Evolutionary conservation across 768 basidiomycete species (phyloP).

Genomic region (Lepiota subincarnata): DNA sequence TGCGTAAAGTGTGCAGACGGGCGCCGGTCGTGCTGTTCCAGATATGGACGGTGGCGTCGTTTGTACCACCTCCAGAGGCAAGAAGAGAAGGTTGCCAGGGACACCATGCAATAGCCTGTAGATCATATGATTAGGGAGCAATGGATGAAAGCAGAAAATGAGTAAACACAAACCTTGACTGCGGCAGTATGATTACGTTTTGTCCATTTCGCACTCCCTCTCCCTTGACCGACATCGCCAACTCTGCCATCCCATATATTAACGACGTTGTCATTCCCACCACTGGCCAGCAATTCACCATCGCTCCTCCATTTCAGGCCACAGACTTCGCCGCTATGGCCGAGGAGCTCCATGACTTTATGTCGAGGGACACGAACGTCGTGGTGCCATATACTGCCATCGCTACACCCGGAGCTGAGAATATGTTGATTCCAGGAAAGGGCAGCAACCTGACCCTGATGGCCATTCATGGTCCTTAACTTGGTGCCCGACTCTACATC

Average conservation of each 20-base stretch:
- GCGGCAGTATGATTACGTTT: conserved; percentile 91
- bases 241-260: conserved; percentile 94
- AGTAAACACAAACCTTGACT: conserved; percentile 47
- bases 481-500: conserved; percentile 77
- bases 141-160: background rate
- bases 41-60: conserved; percentile 85
- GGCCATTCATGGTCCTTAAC: conserved; percentile 88
- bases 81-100: conserved; percentile 93
- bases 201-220: conserved; percentile 78
- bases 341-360: conserved; percentile 85
- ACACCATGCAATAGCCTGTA: conserved; percentile 91
- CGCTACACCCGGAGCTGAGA: conserved; percentile 83
- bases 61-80: conserved; percentile 92
- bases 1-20: conserved; percentile 80
- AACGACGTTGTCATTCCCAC: conserved; percentile 97
- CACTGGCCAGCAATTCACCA: conserved; percentile 87
- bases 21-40: conserved; percentile 94
- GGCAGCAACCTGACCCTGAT: conserved; percentile 77
- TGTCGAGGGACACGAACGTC: conserved; percentile 88
- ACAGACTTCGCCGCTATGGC: conserved; percentile 92
- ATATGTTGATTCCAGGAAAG: conserved; percentile 88
- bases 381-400: conserved; percentile 95
- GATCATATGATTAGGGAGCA: conserved; percentile 3
- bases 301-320: conserved; percentile 87
- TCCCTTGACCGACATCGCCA: conserved; percentile 41